Conservation (phyloP, 2,329 filamentous ascomycete species). For the Coniella lustricola region DNA sequence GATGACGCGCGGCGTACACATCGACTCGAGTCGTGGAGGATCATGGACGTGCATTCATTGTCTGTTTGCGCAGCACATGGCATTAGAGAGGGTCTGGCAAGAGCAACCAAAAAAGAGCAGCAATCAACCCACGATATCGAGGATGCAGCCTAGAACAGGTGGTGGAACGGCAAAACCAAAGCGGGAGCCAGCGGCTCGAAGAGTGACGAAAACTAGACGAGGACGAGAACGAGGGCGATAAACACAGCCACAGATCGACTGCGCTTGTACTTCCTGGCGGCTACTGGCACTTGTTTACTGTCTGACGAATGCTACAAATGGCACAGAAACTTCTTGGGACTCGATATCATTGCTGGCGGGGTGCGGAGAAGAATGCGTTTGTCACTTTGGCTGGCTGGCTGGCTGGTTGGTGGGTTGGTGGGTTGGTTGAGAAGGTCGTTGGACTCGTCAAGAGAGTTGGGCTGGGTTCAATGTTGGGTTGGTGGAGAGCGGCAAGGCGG, state of each 20-base stretch:
- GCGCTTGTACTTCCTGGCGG: neutral
- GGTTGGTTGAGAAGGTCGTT: too few species aligned
- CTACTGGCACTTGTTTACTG: too few species aligned
- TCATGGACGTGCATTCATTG: constrained; percentile 9
- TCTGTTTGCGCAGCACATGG: constrained; percentile 1
- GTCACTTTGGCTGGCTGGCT: too few species aligned
- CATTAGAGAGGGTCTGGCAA: neutral
- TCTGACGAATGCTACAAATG: neutral
- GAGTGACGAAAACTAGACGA: neutral
- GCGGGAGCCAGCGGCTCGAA: neutral
- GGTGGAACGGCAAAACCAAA: too few species aligned
- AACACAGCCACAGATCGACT: neutral
- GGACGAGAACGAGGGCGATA: neutral
- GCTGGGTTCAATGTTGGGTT: too few species aligned
- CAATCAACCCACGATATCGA: neutral
- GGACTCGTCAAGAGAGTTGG: too few species aligned
- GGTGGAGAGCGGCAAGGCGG: neutral
- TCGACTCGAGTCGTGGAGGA: neutral
- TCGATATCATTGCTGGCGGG: neutral
- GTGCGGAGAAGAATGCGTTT: neutral
- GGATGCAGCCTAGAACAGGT: neutral
- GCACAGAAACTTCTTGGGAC: neutral
- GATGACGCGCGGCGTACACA: constrained; percentile 1
- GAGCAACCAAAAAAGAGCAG: neutral
- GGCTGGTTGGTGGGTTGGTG: too few species aligned